phyloP scores from a whole-genome alignment of 768 basidiomycete genomes.

The Kwoniella botswanensis region DNA sequence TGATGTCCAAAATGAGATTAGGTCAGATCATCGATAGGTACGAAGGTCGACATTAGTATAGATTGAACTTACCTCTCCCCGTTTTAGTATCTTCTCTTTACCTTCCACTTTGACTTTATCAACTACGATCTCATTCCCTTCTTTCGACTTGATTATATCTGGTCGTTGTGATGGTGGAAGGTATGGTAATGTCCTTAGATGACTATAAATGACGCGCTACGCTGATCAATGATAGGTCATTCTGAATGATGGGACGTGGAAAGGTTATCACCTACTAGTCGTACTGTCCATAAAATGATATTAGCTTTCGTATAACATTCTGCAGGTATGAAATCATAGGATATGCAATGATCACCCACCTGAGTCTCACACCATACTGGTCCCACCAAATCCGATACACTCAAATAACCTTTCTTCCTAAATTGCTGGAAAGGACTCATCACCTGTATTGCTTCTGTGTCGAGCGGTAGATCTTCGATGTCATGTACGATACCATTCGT shows the following conservation, averaged over 20 bases:
- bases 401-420: constrained; percentile 55
- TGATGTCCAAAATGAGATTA: no score
- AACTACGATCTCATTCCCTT: constrained; percentile 54
- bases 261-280: background rate
- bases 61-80: constrained; percentile 49
- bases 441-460: background rate
- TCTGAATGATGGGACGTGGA: background rate
- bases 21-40: no score
- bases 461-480: constrained; percentile 25
- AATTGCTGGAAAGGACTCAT: constrained; percentile 60
- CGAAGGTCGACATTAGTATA: no score
- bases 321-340: no score
- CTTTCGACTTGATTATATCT: constrained; percentile 42
- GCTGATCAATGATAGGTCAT: no score
- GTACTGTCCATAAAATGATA: background rate
- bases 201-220: constrained; percentile 27
- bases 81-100: constrained; percentile 56
- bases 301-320: no score
- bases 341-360: constrained; percentile 31
- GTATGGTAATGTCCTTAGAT: constrained; percentile 53
- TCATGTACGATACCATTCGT: constrained; percentile 9
- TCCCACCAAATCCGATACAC: constrained; percentile 59
- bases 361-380: constrained; percentile 59
- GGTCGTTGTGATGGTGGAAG: constrained; percentile 53
- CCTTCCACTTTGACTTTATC: constrained; percentile 53